A percentile compares a stretch with the other conserved stretches of the same genome.
These are phyloP conservation scores for Raffaelea albimanens DNA, from an alignment of 2,329 filamentous ascomycete species.

Conservation along the genomic window DNA sequence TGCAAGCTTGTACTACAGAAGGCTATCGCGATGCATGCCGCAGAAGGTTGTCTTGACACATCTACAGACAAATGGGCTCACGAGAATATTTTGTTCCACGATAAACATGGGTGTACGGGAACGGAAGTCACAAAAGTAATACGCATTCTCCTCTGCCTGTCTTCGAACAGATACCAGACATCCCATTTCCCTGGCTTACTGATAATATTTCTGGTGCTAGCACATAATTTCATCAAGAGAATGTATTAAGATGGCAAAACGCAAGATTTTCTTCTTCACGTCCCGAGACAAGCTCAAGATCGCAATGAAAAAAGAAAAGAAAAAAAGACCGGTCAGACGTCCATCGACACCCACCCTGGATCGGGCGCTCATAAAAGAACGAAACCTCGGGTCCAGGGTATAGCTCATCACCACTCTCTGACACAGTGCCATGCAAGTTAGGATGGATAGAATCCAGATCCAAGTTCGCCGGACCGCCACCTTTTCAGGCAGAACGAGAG, in stretches of 20 bases:
- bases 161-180: no score
- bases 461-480: conserved; percentile 40
- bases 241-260: not conserved
- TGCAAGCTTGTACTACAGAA: no score
- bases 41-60: no score
- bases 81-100: not conserved
- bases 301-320: conserved; percentile 51
- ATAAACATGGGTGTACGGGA: not conserved
- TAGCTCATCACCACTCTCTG: conserved; percentile 94
- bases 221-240: not conserved
- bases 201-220: not conserved
- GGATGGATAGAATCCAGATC: conserved; percentile 2
- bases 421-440: conserved; percentile 52
- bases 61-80: not conserved
- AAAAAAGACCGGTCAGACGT: conserved; percentile 72
- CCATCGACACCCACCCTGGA: conserved; percentile 73
- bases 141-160: no score
- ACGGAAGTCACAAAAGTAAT: not conserved
- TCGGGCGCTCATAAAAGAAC: conserved; percentile 62
- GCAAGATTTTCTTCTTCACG: conserved; percentile 38
- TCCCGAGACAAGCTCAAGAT: conserved; percentile 33
- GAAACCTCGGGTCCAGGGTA: conserved; percentile 58
- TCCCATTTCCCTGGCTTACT: no score
- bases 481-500: conserved; percentile 54
- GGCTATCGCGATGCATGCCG: no score